Percentiles rank a stretch among this genome's conserved stretches.
Conservation (phyloP, 108 stramenopile genomes). For the Fistulifera solaris region DNA sequence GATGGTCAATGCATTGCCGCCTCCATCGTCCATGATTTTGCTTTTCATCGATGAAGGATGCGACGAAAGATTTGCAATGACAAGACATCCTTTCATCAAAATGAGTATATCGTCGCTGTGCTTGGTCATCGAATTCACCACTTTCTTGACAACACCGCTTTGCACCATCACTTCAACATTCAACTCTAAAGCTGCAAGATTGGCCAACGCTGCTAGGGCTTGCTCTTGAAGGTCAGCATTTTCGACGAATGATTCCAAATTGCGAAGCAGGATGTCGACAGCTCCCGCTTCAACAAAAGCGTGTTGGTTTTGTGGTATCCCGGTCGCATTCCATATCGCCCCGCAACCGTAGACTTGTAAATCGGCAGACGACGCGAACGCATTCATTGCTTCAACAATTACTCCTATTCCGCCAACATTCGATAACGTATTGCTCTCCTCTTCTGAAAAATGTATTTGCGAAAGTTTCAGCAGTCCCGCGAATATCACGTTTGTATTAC, state of each 20-base stretch:
- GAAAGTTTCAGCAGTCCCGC: constrained; percentile 26
- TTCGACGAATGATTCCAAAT: constrained; percentile 36
- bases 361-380: constrained; percentile 12
- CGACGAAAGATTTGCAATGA: constrained; percentile 49
- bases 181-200: constrained; percentile 31
- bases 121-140: constrained; percentile 50
- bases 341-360: constrained; percentile 48
- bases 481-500: constrained; percentile 8
- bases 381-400: constrained; percentile 38
- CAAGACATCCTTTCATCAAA: constrained; percentile 51
- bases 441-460: constrained; percentile 11
- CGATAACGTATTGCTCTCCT: constrained; percentile 21
- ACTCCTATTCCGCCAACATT: constrained; percentile 24
- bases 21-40: constrained; percentile 33
- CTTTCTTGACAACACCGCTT: constrained; percentile 19
- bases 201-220: constrained; percentile 50
- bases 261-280: constrained; percentile 27
- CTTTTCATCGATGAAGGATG: constrained; percentile 28
- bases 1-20: constrained; percentile 48
- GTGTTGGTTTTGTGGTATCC: constrained; percentile 29
- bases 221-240: constrained; percentile 46
- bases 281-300: constrained; percentile 41
- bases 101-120: constrained; percentile 35
- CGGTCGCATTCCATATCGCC: constrained; percentile 44
- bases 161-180: constrained; percentile 25